Evolutionary conservation across 441 rosid species (phyloP).

Genomic region (Hura crepitans): DNA sequence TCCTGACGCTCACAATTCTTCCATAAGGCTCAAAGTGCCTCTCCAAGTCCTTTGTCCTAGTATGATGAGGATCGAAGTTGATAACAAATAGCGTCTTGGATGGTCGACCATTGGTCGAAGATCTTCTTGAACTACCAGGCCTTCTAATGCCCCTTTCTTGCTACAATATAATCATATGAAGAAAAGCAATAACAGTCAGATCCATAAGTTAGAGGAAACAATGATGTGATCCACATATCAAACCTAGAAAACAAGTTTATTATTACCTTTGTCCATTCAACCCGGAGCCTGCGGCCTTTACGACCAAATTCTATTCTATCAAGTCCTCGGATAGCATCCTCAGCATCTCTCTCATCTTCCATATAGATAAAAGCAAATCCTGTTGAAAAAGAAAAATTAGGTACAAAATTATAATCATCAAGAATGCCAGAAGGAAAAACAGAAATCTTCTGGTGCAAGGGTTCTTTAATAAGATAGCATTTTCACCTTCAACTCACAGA

Average conservation of each 20-base stretch:
- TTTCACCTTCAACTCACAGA: constrained; percentile 30
- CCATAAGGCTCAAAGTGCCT: constrained; percentile 94
- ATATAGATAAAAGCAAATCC: constrained; percentile 92
- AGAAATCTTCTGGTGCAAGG: constrained; percentile 37
- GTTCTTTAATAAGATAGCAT: constrained; percentile 29
- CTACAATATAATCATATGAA: constrained; percentile 32
- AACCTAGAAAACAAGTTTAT: neutral
- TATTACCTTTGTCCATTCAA: constrained; percentile 94
- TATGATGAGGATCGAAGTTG: constrained; percentile 77
- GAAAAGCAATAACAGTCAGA: neutral
- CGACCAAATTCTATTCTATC: constrained; percentile 81
- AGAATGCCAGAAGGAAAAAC: neutral
- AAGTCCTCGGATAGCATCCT: constrained; percentile 88
- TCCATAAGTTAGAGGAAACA: neutral
- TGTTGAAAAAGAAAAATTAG: constrained; percentile 24
- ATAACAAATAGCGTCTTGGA: constrained; percentile 93
- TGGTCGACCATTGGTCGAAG: constrained; percentile 61
- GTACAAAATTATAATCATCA: neutral
- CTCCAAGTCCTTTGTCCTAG: constrained; percentile 85
- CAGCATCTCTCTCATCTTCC: constrained; percentile 99
- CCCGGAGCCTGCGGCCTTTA: constrained; percentile 92
- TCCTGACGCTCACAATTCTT: constrained; percentile 74
- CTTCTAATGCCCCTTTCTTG: constrained; percentile 76
- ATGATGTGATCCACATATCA: neutral
- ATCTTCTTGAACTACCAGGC: constrained; percentile 54